Base-by-base conservation (phyloP, 2,329 filamentous ascomycete species). In the Cercospora nicotianae region DNA sequence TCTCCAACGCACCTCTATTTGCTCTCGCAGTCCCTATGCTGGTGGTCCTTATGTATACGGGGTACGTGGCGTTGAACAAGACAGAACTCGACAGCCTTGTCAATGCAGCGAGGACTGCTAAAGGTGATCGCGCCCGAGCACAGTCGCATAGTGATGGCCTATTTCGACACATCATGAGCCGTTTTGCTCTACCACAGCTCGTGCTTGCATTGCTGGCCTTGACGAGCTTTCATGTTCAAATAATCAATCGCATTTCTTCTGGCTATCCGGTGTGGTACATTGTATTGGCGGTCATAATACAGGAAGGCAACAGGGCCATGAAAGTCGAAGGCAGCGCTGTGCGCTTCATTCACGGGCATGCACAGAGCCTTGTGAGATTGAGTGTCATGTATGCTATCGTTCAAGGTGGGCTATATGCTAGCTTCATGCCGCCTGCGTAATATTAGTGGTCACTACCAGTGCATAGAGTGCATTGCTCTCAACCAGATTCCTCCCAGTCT, bases 201-300 rank as follows among this genome's bases (percentile, higher is more conserved):
- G 66, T 94, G 3, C 83, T 99, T 18, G 89, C 90, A 1, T 69
- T 87, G 2, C 79, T 94, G 67, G 91, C 93, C 20, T 79, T 94
- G 20, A 92, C 90, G 12, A 92, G 83, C 70, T 96, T 96, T 76
- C 95, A 99, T 77, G 91, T 97, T 28, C 95, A 99, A 80, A 96
- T 99, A 73, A 90, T 98, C 75, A 96, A 91, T 55, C 88, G 95
- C 26, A 85, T 99, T 16, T 90, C 92, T 1, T 97, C 94, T 0
- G 94, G 90, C 0, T 97, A 94, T 79, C 91, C 93, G 1, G 80
- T 95, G 18, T 97, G 93, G 93, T 95, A 97, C 77, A 90, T 91
- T 84, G 92, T 90, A 84, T 78, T 96, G 45, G 91, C 91, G 0
- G 81, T 80, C 3, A 79, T 77, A 31, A 69, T 80, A 3, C 60